Base-by-base conservation (phyloP, 2,329 filamentous ascomycete species). In the Ceratocystis lukuohia region DNA sequence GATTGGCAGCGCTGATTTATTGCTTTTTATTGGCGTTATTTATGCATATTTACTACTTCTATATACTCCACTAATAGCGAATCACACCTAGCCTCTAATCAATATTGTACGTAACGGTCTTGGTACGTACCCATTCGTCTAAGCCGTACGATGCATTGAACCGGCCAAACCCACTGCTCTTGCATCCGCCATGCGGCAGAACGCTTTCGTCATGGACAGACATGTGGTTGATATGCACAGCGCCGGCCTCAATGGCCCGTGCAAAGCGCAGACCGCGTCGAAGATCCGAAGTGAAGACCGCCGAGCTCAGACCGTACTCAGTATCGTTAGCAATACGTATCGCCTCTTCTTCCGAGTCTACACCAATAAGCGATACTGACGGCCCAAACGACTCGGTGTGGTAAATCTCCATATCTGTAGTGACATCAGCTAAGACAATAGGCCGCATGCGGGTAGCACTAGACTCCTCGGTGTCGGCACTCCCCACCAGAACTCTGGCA, bases 311-410 rank as follows among this genome's bases (percentile, higher is more conserved):
- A 2, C 90, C 90, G 72, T 91, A 94, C 62, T 91, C 87, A 1
- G 87, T 91, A 71, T 93, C 88, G 72, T 96, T 95, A 15, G 89
- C 88, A 20, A 93, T 77, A 37, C 79, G 76, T 28, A 94, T 75
- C 0, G 88, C 89, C 70, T 91, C 86, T 41, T 90, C 88, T 61
- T 89, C 87, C 1, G 76, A 79, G n/a, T 84, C 79, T 30, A 92
- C 80, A 25, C 82, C 78, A 15, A 87, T 82, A 22, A 94, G 72
- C 17, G 84, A 85, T 0, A 91, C 87, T 0, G 83, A 84, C 0
- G 91, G 89, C 0, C 88, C 90, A 71, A 95, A 95, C 1, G 84
- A 88, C 75, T 95, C 90, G 1, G 82, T 85, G 70, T 82, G 77
- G 75, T 87, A 93, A 17, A 95, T 76, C 66, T 89, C 85, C 89